Evolutionary conservation across 2,329 filamentous ascomycete genomes (phyloP), one percentile per base, ranked within the genome.

Genomic region (Hymenoscyphus fraxineus): DNA sequence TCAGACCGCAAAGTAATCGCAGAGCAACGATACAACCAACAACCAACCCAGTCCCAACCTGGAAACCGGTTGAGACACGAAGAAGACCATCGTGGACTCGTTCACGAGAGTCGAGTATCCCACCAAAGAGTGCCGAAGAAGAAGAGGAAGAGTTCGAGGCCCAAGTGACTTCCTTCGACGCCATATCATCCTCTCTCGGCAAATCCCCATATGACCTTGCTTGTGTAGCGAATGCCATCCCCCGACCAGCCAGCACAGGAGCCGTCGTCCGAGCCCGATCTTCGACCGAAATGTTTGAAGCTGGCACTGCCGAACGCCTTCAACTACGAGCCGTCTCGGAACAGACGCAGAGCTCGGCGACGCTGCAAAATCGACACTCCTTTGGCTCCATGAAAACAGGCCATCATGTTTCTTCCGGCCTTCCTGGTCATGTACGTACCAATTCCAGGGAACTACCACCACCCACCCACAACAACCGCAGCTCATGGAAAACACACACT

Each of bases 131-230:
- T 12, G 31, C 41, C 4, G 62, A 61, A 39, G 32, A 58, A 22
- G 56, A 59, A 40, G 66, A 66, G 47, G 61, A 66, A 5, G 70
- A 72, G 15, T 71, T 70, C 32, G 72, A 73, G 59, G 58, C 66
- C 1, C 65, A 73, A 19, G 59, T 74, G 6, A 72, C 71, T 5
- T 69, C 67, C 7, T 65, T 68, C 31, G 64, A 67, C 7, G 67
- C 40, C 12, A 64, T 73, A 12, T 64, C 70, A 2, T 68, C 59
- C 2, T 68, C 69, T 15, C 58, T 74, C 1, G 71, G 72, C 1
- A 66, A 61, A 22, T 69, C 66, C 16, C 69, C 70, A 6, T 73
- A 74, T 61, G 70, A 73, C 39, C 44, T 67, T 5, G 70, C 65
- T 4, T 69, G 72, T 41, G 51, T 67, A 4, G 69, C 65, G 6